These are phyloP conservation scores for Vanrija humicola DNA, from an alignment of 1,284 basidiomycete species.

Conservation along the genomic window DNA sequence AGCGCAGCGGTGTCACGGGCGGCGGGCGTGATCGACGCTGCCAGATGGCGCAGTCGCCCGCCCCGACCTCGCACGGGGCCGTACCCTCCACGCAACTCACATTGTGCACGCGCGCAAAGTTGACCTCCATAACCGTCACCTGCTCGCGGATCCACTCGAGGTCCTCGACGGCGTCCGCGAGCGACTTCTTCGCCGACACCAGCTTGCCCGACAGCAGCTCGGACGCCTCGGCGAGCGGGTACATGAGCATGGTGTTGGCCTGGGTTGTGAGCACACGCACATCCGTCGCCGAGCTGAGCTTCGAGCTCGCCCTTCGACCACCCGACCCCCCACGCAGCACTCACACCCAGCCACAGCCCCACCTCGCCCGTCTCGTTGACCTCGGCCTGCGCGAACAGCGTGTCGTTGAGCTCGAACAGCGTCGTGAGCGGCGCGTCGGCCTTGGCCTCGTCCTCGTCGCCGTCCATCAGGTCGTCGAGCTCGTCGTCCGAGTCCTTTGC, in stretches of 20 bases:
- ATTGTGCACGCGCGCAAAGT: constrained; percentile 93
- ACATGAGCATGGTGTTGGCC: constrained; percentile 98
- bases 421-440: constrained; percentile 59
- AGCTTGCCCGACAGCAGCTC: constrained; percentile 74
- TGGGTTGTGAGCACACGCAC: constrained; percentile 36
- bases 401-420: constrained; percentile 94
- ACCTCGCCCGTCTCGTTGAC: constrained; percentile 83
- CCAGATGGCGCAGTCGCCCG: too few species aligned
- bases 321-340: constrained; percentile 37
- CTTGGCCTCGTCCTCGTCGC: constrained; percentile 48
- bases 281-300: neutral
- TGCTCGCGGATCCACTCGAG: constrained; percentile 92
- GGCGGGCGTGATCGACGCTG: neutral
- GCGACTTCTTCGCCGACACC: constrained; percentile 63
- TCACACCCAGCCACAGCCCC: constrained; percentile 92
- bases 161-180: constrained; percentile 75
- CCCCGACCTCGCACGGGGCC: neutral
- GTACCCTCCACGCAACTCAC: constrained; percentile 24
- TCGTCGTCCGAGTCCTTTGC: constrained; percentile 50
- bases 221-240: constrained; percentile 78
- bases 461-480: constrained; percentile 49
- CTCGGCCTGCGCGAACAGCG: constrained; percentile 85
- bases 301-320: neutral
- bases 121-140: constrained; percentile 96
- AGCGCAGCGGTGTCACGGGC: neutral